Evolutionary conservation across 164 flowering plant species (phyloP).

Genomic region (Dillenia turbinata): DNA sequence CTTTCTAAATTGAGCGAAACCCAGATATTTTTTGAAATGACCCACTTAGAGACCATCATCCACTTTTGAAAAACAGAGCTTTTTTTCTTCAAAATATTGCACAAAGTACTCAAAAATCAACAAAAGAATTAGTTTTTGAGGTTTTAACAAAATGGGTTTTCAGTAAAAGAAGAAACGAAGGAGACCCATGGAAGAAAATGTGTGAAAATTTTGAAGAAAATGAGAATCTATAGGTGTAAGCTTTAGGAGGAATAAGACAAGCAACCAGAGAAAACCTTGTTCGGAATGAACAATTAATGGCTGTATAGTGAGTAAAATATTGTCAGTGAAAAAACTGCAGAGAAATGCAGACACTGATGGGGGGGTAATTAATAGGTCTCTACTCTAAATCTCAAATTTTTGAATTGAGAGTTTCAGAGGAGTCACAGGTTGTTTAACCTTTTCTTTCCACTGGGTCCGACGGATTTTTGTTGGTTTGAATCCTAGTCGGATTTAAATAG

Average conservation of each 20-base stretch:
- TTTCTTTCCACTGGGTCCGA: too few species aligned
- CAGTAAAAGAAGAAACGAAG: conserved; percentile 6
- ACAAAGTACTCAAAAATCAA: background rate
- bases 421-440: background rate
- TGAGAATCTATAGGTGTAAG: conserved; percentile 15
- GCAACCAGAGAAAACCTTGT: conserved; percentile 8
- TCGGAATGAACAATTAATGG: background rate
- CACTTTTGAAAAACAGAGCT: background rate
- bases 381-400: background rate
- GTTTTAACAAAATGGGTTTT: conserved; percentile 8
- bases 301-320: too few species aligned
- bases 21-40: background rate
- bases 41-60: conserved; percentile 2
- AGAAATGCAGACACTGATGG: too few species aligned
- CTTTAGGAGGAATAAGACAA: conserved; percentile 8
- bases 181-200: conserved; percentile 2
- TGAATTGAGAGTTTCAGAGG: background rate
- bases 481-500: too few species aligned
- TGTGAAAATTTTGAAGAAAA: conserved; percentile 3
- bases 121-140: background rate
- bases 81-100: conserved; percentile 2
- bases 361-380: too few species aligned
- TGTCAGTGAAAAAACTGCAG: background rate
- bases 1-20: background rate
- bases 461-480: too few species aligned